Evolutionary conservation across 768 basidiomycete species (phyloP), one percentile per base, ranked within the genome.

Genomic region (Russula dissimulans): DNA sequence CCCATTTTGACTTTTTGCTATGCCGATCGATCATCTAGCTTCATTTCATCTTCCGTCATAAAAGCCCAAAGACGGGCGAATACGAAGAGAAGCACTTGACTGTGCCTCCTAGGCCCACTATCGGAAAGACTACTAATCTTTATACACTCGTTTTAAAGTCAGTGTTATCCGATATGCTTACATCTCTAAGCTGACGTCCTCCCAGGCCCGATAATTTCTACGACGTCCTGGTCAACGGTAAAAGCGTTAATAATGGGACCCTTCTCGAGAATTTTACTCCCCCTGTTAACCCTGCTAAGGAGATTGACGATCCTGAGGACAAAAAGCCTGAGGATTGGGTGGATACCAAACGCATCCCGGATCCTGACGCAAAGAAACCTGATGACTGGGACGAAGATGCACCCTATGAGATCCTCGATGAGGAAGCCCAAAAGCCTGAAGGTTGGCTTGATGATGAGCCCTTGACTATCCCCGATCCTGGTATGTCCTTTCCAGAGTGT

Each of bases 21-120:
- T 43, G 51, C 10, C 38, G 12, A n/a, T n/a, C n/a, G n/a, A 29
- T 50, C 22, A 26, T 3, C 10, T 69, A 95, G 90, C 79, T 97
- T 53, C 97, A 99, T 81, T 97, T 99, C 76, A 99, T 99, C 77
- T 95, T 99, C 91, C 91, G 94, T 68, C 89, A 97, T 81, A 85
- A 87, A 78, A 95, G 84, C 79, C 95, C 97, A 39, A 81, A 88
- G 68, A 91, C 89, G 47, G 91, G 91, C 67, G 92, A 93, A 69
- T 83, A 81, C 65, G 97, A 98, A 75, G 97, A 99, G 83, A 98
- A 99, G 75, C 97, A 99, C 75, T 85, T 98, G 61, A 82, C 78
- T 55, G 71, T 79, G 60, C 79, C 94, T 63, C 95, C 93, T 61
- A 80, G 79, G 59, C 95, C 95, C 49, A 77, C 85, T 64, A 92